Evolutionary conservation across 768 basidiomycete genomes (phyloP).

Genomic region (Serendipita sp.): DNA sequence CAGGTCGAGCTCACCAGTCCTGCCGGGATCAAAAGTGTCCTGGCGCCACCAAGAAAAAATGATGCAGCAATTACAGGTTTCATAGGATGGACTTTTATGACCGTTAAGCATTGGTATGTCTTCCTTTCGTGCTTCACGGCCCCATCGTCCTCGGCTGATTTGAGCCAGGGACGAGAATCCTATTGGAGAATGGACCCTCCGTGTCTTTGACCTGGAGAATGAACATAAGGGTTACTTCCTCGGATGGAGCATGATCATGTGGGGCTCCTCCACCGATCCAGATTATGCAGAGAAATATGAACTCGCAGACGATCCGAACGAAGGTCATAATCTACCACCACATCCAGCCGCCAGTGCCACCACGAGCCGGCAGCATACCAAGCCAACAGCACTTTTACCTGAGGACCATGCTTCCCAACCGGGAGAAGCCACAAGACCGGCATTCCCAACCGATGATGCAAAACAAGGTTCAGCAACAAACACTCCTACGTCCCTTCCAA

Average conservation of each 20-base stretch:
- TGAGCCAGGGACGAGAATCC: conserved; percentile 79
- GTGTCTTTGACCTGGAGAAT: conserved; percentile 66
- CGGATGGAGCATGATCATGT: conserved; percentile 85
- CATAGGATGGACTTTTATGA: conserved; percentile 98
- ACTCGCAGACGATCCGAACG: conserved; percentile 16
- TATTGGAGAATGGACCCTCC: conserved; percentile 78
- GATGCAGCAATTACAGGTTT: conserved; percentile 59
- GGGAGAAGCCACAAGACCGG: conserved; percentile 68
- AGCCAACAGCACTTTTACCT: conserved; percentile 79
- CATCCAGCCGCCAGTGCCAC: conserved; percentile 24
- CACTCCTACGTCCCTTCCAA: background rate
- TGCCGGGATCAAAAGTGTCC: conserved; percentile 65
- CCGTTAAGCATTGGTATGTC: conserved; percentile 87
- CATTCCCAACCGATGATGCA: conserved; percentile 31
- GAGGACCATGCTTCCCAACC: conserved; percentile 66
- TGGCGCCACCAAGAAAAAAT: conserved; percentile 52
- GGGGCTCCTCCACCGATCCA: conserved; percentile 76
- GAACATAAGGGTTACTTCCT: conserved; percentile 44
- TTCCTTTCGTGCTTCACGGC: background rate
- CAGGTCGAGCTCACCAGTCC: conserved; percentile 84
- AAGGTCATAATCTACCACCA: conserved; percentile 25
- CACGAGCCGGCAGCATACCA: conserved; percentile 48
- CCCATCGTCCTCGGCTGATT: conserved; percentile 9
- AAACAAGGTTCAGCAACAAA: background rate
- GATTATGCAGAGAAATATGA: conserved; percentile 41